Conservation (phyloP, 1,139 yeast genomes). For the Zygoascus meyerae region DNA sequence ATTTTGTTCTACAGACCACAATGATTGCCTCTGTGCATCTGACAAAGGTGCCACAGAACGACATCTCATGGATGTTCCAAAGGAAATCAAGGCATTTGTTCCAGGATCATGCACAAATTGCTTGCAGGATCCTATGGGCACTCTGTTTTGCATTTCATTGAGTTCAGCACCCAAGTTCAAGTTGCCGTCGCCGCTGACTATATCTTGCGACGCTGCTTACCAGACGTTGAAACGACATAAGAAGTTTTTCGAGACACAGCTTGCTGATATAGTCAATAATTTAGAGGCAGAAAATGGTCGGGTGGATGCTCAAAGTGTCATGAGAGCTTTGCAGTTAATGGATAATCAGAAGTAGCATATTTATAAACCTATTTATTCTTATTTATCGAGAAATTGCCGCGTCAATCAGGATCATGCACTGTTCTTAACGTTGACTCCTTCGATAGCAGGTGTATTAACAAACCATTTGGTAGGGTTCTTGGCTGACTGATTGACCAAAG, state of each 20-base stretch:
- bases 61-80: background rate
- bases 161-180: conserved; percentile 29
- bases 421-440: conserved; percentile 42
- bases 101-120: conserved; percentile 78
- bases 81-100: conserved; percentile 3
- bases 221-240: conserved; percentile 72
- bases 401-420: conserved; percentile 11
- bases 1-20: background rate
- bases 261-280: conserved; percentile 60
- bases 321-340: conserved; percentile 60
- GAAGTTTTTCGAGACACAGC: conserved; percentile 61
- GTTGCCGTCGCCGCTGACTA: conserved; percentile 36
- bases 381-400: background rate
- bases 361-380: conserved; percentile 11
- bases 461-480: conserved; percentile 68
- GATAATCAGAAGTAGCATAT: conserved; percentile 29
- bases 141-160: conserved; percentile 73
- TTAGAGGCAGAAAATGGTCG: conserved; percentile 68
- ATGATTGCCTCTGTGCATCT: conserved; percentile 3
- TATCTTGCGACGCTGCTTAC: conserved; percentile 81
- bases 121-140: conserved; percentile 73
- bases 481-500: conserved; percentile 55
- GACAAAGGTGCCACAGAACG: conserved; percentile 1
- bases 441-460: conserved; percentile 67
- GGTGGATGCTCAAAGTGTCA: conserved; percentile 74